These are phyloP conservation scores for Cryptococcus sp. DNA, from an alignment of 1,284 basidiomycete species.

Conservation along the genomic window DNA sequence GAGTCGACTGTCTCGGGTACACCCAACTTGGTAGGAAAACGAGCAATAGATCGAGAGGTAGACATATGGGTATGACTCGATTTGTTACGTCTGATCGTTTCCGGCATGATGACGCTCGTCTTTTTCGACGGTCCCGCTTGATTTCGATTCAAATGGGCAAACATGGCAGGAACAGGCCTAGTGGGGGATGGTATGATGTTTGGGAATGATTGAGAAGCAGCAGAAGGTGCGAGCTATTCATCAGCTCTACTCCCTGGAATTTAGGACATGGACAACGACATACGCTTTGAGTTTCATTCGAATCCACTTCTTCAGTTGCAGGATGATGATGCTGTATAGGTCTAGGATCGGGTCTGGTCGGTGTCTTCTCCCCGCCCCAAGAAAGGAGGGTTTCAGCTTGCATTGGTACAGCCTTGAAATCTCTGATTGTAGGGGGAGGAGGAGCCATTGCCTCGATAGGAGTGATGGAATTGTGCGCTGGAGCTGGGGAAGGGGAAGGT, in stretches of 20 bases:
- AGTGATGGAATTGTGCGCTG: not conserved
- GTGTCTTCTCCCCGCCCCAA: constrained; percentile 23
- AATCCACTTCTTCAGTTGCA: not conserved
- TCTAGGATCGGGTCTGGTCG: not conserved
- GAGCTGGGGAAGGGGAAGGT: not conserved
- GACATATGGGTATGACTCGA: no score
- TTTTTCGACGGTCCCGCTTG: not conserved
- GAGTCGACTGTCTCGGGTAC: not conserved
- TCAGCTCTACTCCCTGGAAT: constrained; percentile 5
- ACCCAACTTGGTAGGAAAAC: not conserved
- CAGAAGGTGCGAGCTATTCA: constrained; percentile 16
- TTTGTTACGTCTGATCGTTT: not conserved
- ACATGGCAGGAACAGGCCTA: no score
- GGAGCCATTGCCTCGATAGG: not conserved
- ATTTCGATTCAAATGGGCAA: not conserved
- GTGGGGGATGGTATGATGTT: constrained; percentile 11
- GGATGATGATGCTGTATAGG: not conserved
- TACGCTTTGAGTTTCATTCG: constrained; percentile 18
- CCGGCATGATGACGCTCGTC: not conserved
- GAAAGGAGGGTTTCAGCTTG: constrained; percentile 38
- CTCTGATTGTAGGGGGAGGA: not conserved
- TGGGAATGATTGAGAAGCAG: constrained; percentile 21
- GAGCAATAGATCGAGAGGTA: not conserved
- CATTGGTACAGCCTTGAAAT: constrained; percentile 31
- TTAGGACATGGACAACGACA: constrained; percentile 1